A percentile compares a stretch with the other conserved stretches of the same genome.
phyloP scores from a whole-genome alignment of 2,329 filamentous ascomycete species.

The Fusarium vanettenii region DNA sequence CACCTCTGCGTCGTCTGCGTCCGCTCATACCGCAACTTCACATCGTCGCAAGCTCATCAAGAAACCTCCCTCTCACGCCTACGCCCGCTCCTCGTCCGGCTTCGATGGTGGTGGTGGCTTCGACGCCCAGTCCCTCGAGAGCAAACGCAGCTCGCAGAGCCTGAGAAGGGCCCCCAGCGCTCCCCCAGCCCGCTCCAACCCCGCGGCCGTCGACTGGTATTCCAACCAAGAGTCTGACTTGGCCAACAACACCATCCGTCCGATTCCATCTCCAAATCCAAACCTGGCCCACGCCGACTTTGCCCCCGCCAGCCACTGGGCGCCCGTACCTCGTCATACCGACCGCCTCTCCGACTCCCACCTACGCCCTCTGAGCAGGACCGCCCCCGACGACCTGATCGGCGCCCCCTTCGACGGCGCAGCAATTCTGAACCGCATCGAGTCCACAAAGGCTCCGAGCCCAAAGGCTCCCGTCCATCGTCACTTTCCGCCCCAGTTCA shows the following conservation, averaged over 20 bases:
- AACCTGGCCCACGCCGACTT: conserved; percentile 59
- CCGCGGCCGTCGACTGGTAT: conserved; percentile 62
- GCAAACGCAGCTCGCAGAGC: conserved; percentile 73
- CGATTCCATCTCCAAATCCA: conserved; percentile 62
- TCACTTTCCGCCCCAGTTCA: conserved; percentile 51
- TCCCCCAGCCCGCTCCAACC: conserved; percentile 61
- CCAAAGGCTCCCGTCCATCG: conserved; percentile 44
- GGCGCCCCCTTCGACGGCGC: conserved; percentile 74
- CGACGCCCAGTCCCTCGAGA: conserved; percentile 69
- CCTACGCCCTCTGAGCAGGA: conserved; percentile 40
- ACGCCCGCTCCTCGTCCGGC: conserved; percentile 60
- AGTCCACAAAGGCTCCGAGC: conserved; percentile 59
- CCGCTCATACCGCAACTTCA: conserved; percentile 57
- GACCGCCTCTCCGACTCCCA: conserved; percentile 45
- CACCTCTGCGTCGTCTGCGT: conserved; percentile 43
- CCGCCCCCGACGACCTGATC: conserved; percentile 66
- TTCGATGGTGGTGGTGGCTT: conserved; percentile 59
- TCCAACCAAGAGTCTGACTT: conserved; percentile 46
- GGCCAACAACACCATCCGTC: conserved; percentile 55
- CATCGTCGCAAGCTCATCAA: conserved; percentile 73
- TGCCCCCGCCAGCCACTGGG: conserved; percentile 49
- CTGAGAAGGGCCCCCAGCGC: conserved; percentile 71
- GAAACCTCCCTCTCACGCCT: conserved; percentile 66
- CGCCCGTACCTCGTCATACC: conserved; percentile 42
- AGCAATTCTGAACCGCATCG: conserved; percentile 70